phyloP scores from a whole-genome alignment of 768 basidiomycete genomes.

The Pluteus cervinus region DNA sequence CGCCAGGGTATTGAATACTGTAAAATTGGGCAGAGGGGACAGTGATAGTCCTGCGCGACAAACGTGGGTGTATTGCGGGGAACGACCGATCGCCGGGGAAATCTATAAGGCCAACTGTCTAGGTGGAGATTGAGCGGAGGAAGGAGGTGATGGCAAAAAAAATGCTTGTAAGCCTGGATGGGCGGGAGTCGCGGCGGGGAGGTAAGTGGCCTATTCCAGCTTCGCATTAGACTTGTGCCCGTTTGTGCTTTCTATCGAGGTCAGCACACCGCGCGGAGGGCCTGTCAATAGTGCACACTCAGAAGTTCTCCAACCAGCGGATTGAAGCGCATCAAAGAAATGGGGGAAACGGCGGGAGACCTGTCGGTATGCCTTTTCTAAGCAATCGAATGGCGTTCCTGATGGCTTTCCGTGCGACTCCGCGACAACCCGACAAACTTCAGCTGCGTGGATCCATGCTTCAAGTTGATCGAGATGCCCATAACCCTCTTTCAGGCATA shows the following conservation, averaged over 20 bases:
- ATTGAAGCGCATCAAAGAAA: constrained; percentile 19
- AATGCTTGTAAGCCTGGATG: too few species aligned
- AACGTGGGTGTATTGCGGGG: too few species aligned
- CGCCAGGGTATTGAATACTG: too few species aligned
- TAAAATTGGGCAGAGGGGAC: too few species aligned
- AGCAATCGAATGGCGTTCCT: constrained; percentile 10
- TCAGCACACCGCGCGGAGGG: constrained; percentile 22
- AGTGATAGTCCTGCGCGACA: too few species aligned
- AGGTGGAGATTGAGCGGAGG: too few species aligned
- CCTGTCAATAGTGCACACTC: constrained; percentile 26
- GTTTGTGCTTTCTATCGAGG: constrained; percentile 11
- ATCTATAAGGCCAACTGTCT: too few species aligned
- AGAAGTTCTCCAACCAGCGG: constrained; percentile 32
- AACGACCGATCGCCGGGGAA: too few species aligned
- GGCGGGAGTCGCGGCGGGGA: too few species aligned
- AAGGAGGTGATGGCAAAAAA: too few species aligned
- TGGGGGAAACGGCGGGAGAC: constrained; percentile 13
- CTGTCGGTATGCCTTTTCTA: constrained; percentile 14
- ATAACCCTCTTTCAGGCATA: constrained; percentile 48
- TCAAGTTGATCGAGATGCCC: constrained; percentile 42
- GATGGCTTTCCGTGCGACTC: constrained; percentile 4
- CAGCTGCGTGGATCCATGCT: constrained; percentile 46
- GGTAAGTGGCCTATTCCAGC: too few species aligned
- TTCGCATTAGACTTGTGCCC: too few species aligned
- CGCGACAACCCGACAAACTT: constrained; percentile 22